Evolutionary conservation across 2,329 filamentous ascomycete species (phyloP), one percentile per base, ranked within the genome.

Genomic region (Endocalyx cinctus): DNA sequence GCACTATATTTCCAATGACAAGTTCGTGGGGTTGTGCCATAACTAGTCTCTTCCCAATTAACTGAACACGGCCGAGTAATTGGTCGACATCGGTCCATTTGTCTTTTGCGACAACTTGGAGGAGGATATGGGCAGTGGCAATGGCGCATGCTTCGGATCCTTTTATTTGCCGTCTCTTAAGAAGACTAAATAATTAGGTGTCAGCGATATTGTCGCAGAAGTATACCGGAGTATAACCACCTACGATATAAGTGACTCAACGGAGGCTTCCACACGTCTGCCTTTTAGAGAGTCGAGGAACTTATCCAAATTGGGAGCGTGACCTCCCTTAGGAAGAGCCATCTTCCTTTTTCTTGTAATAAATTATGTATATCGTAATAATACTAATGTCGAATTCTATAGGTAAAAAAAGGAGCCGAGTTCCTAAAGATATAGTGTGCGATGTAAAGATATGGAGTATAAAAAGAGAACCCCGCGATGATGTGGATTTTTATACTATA

Each of bases 1-100:
- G 80, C 29, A 96, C 87, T 47, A 98, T 89, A 54, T 98, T 98
- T 33, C 88, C 90, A 27, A 96, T 87, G 5, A 88, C 87, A 48
- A 95, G 82, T 64, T 97, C 92, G 40, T 84, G 78, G 12, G 90
- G 90, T 51, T 94, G 87, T 6, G 92, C 89, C 35, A 83, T 77
- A 22, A 84, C 81, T 27, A 98, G 71, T 35, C 80, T 77, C 48
- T 79, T 75, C 35, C 92, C 92, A 16, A 90, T 80, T 39, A 80
- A 74, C 45, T 85, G 81, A 41, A 98, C 81, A 45, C 86, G 81
- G 48, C 82, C 77, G 38, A 97, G 78, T 31, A 98, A 78, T 51
- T 82, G 79, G 31, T 79, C 76, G 29, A 88, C 82, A 58, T 90
- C 84, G 41, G 74, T 73, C 66, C 83, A 89, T 58, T 82, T 85